Evolutionary conservation across 352 stramenopile species (phyloP).

Genomic region (Pseudoperonospora humuli): DNA sequence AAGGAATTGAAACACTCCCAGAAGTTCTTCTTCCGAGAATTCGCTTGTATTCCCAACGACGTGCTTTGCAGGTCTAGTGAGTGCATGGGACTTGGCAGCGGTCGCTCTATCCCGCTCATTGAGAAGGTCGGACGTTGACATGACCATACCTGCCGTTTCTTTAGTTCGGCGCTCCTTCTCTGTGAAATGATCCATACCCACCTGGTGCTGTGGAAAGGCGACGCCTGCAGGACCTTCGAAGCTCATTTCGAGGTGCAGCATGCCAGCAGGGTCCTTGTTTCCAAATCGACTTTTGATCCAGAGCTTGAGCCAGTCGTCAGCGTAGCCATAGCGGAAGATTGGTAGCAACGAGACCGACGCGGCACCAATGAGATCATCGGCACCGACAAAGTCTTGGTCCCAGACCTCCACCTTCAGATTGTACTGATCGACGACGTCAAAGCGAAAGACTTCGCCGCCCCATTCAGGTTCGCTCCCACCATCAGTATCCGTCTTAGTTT

Average conservation of each 20-base stretch:
- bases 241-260: conserved; percentile 82
- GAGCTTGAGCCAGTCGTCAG: conserved; percentile 87
- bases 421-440: conserved; percentile 92
- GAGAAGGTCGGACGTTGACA: conserved; percentile 5
- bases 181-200: conserved; percentile 64
- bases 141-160: conserved; percentile 28
- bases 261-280: conserved; percentile 74
- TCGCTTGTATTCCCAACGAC: conserved; percentile 40
- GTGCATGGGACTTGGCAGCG: conserved; percentile 13
- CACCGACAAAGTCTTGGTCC: conserved; percentile 87
- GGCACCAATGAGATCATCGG: conserved; percentile 86
- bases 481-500: conserved; percentile 86
- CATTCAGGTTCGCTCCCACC: conserved; percentile 77
- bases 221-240: conserved; percentile 79
- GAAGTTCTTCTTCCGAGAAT: conserved; percentile 91
- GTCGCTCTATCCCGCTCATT: conserved; percentile 18
- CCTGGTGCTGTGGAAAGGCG: conserved; percentile 87
- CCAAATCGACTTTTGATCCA: conserved; percentile 84
- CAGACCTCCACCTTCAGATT: conserved; percentile 86
- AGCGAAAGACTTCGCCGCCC: conserved; percentile 69
- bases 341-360: conserved; percentile 81
- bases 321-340: conserved; percentile 82
- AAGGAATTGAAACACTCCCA: conserved; percentile 86
- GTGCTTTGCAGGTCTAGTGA: conserved; percentile 18
- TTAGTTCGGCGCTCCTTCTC: conserved; percentile 70